A percentile compares a stretch with the other conserved stretches of the same genome.
Evolutionary conservation across 805 yeast species (phyloP).

Genomic region (Wickerhamiella allomyrinae): DNA sequence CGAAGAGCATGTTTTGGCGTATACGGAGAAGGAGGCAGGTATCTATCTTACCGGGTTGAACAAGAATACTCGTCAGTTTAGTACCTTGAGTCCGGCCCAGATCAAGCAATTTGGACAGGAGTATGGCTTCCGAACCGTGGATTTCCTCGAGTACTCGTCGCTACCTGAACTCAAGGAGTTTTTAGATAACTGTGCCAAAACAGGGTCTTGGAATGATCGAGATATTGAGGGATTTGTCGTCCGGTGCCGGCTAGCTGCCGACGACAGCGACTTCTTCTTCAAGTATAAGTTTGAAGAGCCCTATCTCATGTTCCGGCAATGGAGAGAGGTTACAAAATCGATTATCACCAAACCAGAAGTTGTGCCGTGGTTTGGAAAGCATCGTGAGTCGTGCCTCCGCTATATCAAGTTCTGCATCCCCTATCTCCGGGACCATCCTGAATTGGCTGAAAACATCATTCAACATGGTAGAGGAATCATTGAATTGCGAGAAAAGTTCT

Average conservation of each 20-base stretch:
- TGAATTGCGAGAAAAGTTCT: slow-evolving; percentile 50
- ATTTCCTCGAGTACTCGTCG: slow-evolving; percentile 30
- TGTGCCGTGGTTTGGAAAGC: slow-evolving; percentile 28
- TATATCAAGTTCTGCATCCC: slow-evolving; percentile 57
- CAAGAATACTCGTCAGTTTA: slow-evolving; percentile 45
- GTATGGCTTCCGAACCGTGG: slow-evolving; percentile 56
- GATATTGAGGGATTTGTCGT: slow-evolving; percentile 93
- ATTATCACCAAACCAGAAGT: slow-evolving; percentile 28
- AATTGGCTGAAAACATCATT: slow-evolving; percentile 32
- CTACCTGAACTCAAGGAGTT: slow-evolving; percentile 34
- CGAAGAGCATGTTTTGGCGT: slow-evolving; percentile 85
- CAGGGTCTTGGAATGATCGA: slow-evolving; percentile 54
- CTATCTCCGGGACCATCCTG: slow-evolving; percentile 36
- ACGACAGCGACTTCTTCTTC: slow-evolving; percentile 49
- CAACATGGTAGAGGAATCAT: slow-evolving; percentile 56
- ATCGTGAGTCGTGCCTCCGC: slow-evolving; percentile 44
- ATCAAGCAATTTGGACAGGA: slow-evolving; percentile 46
- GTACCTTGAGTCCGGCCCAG: slow-evolving; percentile 45
- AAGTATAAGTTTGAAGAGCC: slow-evolving; percentile 95
- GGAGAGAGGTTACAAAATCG: slow-evolving; percentile 72
- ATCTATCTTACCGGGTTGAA: slow-evolving; percentile 84
- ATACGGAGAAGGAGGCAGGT: slow-evolving; percentile 54
- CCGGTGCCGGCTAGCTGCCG: slow-evolving; percentile 34
- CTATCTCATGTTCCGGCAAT: slow-evolving; percentile 73
- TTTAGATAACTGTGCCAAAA: slow-evolving; percentile 40